Evolutionary conservation across 805 yeast genomes (phyloP).

Genomic region (Blastobotrys parvus): DNA sequence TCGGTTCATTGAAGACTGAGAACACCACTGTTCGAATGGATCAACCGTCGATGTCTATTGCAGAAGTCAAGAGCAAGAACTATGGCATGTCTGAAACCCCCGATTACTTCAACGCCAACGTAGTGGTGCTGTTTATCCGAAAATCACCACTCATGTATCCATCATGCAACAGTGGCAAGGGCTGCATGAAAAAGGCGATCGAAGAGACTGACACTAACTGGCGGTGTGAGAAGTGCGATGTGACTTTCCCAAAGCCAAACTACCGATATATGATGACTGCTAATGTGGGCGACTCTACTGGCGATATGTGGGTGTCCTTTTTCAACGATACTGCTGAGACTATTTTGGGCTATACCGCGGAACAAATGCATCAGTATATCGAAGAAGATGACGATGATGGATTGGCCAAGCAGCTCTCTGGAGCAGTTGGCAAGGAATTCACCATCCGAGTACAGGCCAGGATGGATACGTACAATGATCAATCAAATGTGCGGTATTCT

Average conservation of each 20-base stretch:
- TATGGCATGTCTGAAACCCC: slow-evolving; percentile 70
- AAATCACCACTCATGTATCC: slow-evolving; percentile 82
- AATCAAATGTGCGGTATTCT: slow-evolving; percentile 57
- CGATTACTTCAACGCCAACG: slow-evolving; percentile 71
- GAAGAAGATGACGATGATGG: slow-evolving; percentile 23
- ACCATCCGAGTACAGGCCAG: slow-evolving; percentile 72
- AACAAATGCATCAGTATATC: slow-evolving; percentile 38
- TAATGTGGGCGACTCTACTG: slow-evolving; percentile 71
- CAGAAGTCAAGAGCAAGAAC: slow-evolving; percentile 55
- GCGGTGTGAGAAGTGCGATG: slow-evolving; percentile 91
- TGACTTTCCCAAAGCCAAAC: slow-evolving; percentile 56
- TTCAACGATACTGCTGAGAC: slow-evolving; percentile 78
- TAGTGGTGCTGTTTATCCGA: slow-evolving; percentile 53
- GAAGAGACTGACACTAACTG: slow-evolving; percentile 67
- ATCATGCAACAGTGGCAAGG: slow-evolving; percentile 48
- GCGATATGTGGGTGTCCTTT: slow-evolving; percentile 76
- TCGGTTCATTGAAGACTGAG: slow-evolving; percentile 47
- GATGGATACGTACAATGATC: slow-evolving; percentile 77
- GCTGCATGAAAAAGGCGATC: slow-evolving; percentile 75
- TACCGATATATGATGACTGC: slow-evolving; percentile 75
- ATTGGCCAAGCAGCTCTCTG: slow-evolving; percentile 41
- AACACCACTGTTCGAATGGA: slow-evolving; percentile 42
- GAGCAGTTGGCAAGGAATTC: slow-evolving; percentile 57
- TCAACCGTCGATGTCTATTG: slow-evolving; percentile 42
- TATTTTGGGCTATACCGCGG: slow-evolving; percentile 58